These are phyloP conservation scores for Rauvolfia tetraphylla DNA, from an alignment of 257 asterid species.

Conservation along the genomic window DNA sequence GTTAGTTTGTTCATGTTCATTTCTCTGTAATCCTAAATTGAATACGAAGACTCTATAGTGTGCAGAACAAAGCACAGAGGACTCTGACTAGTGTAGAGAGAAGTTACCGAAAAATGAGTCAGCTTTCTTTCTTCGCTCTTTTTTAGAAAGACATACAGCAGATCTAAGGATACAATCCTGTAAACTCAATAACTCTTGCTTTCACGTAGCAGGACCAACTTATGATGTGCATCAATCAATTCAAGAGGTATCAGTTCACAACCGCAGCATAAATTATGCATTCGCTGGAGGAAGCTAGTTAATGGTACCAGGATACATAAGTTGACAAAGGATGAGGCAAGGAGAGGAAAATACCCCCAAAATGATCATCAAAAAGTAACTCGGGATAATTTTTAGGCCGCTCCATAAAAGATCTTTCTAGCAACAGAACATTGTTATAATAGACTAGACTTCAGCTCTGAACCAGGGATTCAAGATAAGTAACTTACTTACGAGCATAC, in stretches of 20 bases:
- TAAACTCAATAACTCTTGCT: neutral
- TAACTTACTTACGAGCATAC: neutral
- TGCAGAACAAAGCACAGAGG: conserved; percentile 7
- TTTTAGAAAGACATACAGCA: neutral
- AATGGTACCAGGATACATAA: neutral
- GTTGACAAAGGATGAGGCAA: neutral
- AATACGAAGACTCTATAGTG: conserved; percentile 18
- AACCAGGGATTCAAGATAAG: neutral
- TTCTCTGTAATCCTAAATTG: conserved; percentile 14
- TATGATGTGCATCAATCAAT: neutral
- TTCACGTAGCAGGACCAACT: conserved; percentile 17
- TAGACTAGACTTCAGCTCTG: neutral
- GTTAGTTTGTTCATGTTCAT: neutral
- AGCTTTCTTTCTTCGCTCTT: neutral
- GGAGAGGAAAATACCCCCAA: neutral
- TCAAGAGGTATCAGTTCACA: neutral
- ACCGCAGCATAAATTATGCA: neutral
- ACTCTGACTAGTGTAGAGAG: neutral
- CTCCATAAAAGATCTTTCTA: neutral
- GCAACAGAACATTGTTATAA: neutral
- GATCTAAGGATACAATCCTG: neutral
- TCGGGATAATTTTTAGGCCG: neutral
- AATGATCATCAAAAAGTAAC: neutral
- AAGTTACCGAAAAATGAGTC: conserved; percentile 1
- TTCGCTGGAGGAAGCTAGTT: neutral